Percentiles rank a stretch among this genome's conserved stretches.
These are phyloP conservation scores for Hypoxylon intermedium DNA, from an alignment of 495 filamentous ascomycete genomes.

Conservation along the genomic window DNA sequence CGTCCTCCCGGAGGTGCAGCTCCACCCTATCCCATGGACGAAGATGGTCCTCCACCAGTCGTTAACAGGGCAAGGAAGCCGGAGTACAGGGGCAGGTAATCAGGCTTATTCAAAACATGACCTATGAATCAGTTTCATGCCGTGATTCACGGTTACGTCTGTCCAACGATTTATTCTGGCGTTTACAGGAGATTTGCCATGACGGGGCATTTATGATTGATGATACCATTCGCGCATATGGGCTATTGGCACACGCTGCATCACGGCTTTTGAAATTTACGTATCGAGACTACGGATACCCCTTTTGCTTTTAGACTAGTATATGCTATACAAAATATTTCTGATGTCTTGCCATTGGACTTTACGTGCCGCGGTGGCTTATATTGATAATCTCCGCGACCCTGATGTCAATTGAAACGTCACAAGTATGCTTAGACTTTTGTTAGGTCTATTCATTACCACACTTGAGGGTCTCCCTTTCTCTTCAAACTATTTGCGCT, in stretches of 20 bases:
- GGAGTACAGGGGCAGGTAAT: constrained; percentile 66
- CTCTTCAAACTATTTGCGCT: no score
- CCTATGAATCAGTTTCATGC: not conserved
- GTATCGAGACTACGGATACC: constrained; percentile 32
- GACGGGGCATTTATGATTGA: constrained; percentile 13
- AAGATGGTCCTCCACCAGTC: constrained; percentile 80
- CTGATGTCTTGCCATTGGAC: no score
- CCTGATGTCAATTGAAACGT: no score
- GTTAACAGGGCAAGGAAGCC: constrained; percentile 89
- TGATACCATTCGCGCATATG: constrained; percentile 32
- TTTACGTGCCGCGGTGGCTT: no score
- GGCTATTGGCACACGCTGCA: not conserved
- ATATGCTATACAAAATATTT: constrained; percentile 3
- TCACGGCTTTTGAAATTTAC: not conserved
- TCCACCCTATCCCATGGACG: constrained; percentile 79
- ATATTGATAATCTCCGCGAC: no score
- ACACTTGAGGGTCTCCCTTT: no score
- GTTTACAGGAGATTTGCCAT: constrained; percentile 10
- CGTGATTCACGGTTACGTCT: no score
- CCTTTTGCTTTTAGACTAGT: constrained; percentile 15
- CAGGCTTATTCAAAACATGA: no score
- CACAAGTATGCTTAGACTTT: no score
- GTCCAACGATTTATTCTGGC: constrained; percentile 4
- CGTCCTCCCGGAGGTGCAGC: constrained; percentile 43
- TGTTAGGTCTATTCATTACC: no score